phyloP scores from a whole-genome alignment of 768 basidiomycete species.

The button mushroom (Agaricus bisporus) region DNA sequence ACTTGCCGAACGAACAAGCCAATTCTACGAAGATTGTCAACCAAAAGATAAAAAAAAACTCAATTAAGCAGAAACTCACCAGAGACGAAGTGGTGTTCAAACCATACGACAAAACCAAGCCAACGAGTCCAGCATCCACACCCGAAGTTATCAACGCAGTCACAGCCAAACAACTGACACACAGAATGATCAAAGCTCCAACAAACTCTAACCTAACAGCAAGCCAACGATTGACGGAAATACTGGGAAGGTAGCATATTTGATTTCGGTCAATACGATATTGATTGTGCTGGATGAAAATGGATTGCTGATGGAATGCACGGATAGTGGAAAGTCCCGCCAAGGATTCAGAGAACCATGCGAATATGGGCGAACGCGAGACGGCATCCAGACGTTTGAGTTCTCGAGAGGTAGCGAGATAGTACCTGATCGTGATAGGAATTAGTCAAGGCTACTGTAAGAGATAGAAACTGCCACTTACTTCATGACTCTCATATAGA shows the following conservation, averaged over 20 bases:
- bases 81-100: conserved; percentile 77
- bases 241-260: conserved; percentile 67
- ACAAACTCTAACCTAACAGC: conserved; percentile 81
- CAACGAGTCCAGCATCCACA: conserved; percentile 85
- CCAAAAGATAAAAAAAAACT: conserved; percentile 5
- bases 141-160: conserved; percentile 65
- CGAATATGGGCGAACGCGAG: conserved; percentile 87
- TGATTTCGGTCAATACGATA: conserved; percentile 82
- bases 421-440: conserved; percentile 52
- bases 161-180: conserved; percentile 62
- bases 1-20: conserved; percentile 76
- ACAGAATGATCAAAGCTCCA: conserved; percentile 73
- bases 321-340: conserved; percentile 79
- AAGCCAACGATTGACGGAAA: conserved; percentile 78
- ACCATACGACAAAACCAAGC: conserved; percentile 80
- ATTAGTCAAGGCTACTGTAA: not conserved
- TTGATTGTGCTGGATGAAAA: conserved; percentile 66
- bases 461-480: conserved; percentile 26
- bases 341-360: conserved; percentile 76
- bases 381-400: conserved; percentile 86
- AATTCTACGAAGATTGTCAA: conserved; percentile 42
- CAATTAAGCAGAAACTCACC: conserved; percentile 34
- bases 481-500: conserved; percentile 80
- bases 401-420: conserved; percentile 81
- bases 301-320: conserved; percentile 63